Evolutionary conservation across 495 filamentous ascomycete species (phyloP), one percentile per base, ranked within the genome.

Genomic region (Xylaria palmicola): DNA sequence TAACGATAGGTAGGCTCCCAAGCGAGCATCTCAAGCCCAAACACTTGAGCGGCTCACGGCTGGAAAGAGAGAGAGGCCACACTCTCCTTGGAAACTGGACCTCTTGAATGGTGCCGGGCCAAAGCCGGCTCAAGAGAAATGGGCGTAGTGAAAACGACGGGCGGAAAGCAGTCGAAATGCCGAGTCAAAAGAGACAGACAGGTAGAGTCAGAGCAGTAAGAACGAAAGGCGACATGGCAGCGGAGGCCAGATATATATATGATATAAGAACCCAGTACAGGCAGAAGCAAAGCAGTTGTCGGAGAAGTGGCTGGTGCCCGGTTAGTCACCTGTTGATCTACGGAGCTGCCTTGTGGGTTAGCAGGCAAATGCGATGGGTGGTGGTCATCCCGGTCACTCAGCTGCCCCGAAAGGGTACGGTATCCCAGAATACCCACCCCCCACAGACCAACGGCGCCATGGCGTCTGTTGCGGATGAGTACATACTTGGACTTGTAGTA

Each of bases 271-370:
- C 15, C 27, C 26, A 27, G 24, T 17, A 59, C 22, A 50, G 56
- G 56, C 44, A 58, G 56, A 49, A 32, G 45, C n/a, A n/a, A n/a
- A n/a, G 15, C 4, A 65, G 66, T 65, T 65, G 64, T 37, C 34
- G 36, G 49, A 29, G 24, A 64, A 60, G 53, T 65, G 64, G 63
- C 39, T 40, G 61, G 55, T 51, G 61, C 29, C 34, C 56, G 60
- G 51, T 66, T 65, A 69, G 69, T 72, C 67, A 72, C 69, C 64
- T 64, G 69, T 62, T 24, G 39, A 40, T 39, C 27, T 40, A 56
- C 51, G 54, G 62, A 48, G 62, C 64, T 72, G 67, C 67, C 67
- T 69, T 67, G 64, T 69, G 67, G 64, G 63, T 64, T 62, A 51
- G 32, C 37, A 10, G 34, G 24, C 47, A 29, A 50, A 41, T 62